phyloP scores from a whole-genome alignment of 1,284 basidiomycete genomes.

The Ceratorhiza oryzae-sativae region DNA sequence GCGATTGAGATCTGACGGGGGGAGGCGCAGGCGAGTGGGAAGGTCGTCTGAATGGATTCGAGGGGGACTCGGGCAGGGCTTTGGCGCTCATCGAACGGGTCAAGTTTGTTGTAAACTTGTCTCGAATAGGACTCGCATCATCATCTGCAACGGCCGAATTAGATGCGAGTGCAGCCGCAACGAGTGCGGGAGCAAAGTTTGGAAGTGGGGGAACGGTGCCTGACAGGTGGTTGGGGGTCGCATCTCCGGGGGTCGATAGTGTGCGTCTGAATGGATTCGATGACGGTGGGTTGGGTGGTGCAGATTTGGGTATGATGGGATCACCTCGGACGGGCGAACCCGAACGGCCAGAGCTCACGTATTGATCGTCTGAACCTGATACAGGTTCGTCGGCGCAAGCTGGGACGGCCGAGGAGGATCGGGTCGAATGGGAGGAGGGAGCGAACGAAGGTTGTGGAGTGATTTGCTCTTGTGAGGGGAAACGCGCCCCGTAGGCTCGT shows the following conservation, averaged over 20 bases:
- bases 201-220: conserved; percentile 4
- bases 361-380: conserved; percentile 10
- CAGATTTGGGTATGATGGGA: conserved; percentile 24
- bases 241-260: conserved; percentile 28
- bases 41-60: conserved; percentile 27
- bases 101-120: conserved; percentile 6
- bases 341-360: neutral
- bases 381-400: conserved; percentile 23
- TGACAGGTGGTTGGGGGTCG: conserved; percentile 14
- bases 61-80: conserved; percentile 9
- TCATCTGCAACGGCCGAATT: conserved; percentile 17
- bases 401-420: conserved; percentile 24
- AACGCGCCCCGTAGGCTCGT: conserved; percentile 11
- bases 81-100: conserved; percentile 20
- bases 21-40: conserved; percentile 30
- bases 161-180: conserved; percentile 21
- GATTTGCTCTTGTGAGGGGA: conserved; percentile 30
- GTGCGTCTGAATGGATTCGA: conserved; percentile 41
- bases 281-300: conserved; percentile 26
- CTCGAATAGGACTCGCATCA: conserved; percentile 25
- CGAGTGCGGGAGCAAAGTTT: conserved; percentile 8
- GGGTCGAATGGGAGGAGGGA: conserved; percentile 18
- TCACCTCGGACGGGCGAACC: conserved; percentile 31
- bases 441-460: conserved; percentile 22
- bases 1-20: conserved; percentile 29